phyloP scores from a whole-genome alignment of 2,329 filamentous ascomycete genomes.

The Myriosclerotinia duriaeana region DNA sequence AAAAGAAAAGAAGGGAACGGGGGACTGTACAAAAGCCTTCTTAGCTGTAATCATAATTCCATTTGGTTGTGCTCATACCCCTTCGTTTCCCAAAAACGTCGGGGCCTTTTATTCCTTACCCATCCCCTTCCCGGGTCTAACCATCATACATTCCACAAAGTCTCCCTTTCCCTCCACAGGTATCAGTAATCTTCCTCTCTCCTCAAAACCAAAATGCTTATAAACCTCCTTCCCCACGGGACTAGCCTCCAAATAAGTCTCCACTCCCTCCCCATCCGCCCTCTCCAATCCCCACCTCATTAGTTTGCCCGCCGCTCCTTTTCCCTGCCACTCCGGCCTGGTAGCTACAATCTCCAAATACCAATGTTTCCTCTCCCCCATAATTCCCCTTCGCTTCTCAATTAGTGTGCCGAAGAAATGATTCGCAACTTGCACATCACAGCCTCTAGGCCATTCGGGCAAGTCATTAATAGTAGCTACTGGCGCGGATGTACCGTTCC shows the following conservation, averaged over 20 bases:
- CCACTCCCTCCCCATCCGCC: constrained; percentile 47
- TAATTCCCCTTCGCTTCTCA: constrained; percentile 42
- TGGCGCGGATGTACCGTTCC: constrained; percentile 42
- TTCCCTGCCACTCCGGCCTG: constrained; percentile 46
- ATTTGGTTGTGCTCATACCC: background rate
- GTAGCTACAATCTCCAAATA: constrained; percentile 52
- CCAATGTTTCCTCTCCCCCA: constrained; percentile 48
- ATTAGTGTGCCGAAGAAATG: constrained; percentile 46
- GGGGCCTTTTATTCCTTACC: rapidly evolving
- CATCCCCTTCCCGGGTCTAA: constrained; percentile 22
- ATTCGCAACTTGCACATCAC: constrained; percentile 42
- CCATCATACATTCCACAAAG: constrained; percentile 40
- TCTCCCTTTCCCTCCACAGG: constrained; percentile 41
- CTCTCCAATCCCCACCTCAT: constrained; percentile 50
- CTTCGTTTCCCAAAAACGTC: background rate
- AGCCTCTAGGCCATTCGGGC: constrained; percentile 45
- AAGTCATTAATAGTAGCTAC: constrained; percentile 35
- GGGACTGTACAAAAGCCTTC: constrained; percentile 1
- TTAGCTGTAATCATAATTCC: background rate
- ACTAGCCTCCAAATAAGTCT: constrained; percentile 54
- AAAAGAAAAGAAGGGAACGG: too few relatives aligned
- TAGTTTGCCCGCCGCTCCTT: constrained; percentile 47
- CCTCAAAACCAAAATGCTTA: constrained; percentile 49
- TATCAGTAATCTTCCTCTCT: constrained; percentile 44
- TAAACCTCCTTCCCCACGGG: constrained; percentile 50